Percentiles rank a stretch among this genome's conserved stretches.
These are phyloP conservation scores for Exophiala oligosperma DNA, from an alignment of 2,329 filamentous ascomycete species.

Conservation along the genomic window DNA sequence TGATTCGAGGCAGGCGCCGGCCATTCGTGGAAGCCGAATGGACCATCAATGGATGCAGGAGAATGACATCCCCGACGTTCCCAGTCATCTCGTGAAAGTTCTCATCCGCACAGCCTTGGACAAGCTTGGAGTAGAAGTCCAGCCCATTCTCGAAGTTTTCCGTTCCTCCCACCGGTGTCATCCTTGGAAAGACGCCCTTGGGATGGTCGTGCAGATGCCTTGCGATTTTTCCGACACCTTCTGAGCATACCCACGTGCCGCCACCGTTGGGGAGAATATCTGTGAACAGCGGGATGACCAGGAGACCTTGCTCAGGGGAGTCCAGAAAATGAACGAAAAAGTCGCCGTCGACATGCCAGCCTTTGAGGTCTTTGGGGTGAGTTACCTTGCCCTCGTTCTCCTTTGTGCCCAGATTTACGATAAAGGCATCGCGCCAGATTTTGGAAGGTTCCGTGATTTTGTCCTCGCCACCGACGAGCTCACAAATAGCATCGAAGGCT, in stretches of 20 bases:
- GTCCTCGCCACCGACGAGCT: slow-evolving; percentile 65
- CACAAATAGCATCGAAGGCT: slow-evolving; percentile 66
- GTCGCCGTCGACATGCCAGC: slow-evolving; percentile 71
- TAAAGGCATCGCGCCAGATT: slow-evolving; percentile 67
- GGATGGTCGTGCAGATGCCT: slow-evolving; percentile 50
- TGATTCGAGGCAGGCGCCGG: slow-evolving; percentile 49
- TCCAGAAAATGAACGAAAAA: slow-evolving; percentile 74
- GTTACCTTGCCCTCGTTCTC: slow-evolving; percentile 52
- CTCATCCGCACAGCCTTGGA: slow-evolving; percentile 37
- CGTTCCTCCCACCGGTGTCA: slow-evolving; percentile 48
- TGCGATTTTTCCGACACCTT: slow-evolving; percentile 37
- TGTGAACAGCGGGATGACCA: slow-evolving; percentile 68
- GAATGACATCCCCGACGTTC: slow-evolving; percentile 53
- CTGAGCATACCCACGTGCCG: slow-evolving; percentile 64
- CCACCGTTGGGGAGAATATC: slow-evolving; percentile 63
- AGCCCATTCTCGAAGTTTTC: slow-evolving; percentile 15
- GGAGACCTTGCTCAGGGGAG: slow-evolving; percentile 66
- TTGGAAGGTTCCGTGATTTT: slow-evolving; percentile 47
- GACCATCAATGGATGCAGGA: slow-evolving; percentile 58
- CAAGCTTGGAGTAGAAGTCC: slow-evolving; percentile 42
- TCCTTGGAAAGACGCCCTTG: slow-evolving; percentile 65
- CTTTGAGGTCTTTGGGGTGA: slow-evolving; percentile 53
- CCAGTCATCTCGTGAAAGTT: slow-evolving; percentile 56
- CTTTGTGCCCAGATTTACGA: slow-evolving; percentile 66
- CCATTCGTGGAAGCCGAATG: slow-evolving; percentile 55